Evolutionary conservation across 495 filamentous ascomycete species (phyloP).

Genomic region (Daldinia concentrica): DNA sequence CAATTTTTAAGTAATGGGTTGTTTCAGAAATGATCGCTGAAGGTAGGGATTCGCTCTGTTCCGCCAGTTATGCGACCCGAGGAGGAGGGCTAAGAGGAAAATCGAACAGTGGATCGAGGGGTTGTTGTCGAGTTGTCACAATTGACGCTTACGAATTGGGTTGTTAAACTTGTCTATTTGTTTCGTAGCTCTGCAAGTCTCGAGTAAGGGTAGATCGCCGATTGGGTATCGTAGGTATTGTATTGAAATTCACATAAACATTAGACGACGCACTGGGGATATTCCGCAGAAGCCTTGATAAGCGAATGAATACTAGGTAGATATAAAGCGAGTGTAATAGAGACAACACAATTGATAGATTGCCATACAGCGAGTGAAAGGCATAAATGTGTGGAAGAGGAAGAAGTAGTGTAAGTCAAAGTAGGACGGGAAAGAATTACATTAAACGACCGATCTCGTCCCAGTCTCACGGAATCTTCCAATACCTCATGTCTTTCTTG

Average conservation of each 20-base stretch:
- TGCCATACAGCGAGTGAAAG: background rate
- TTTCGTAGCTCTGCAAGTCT: constrained; percentile 23
- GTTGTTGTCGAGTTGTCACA: constrained; percentile 13
- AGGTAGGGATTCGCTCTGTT: constrained; percentile 29
- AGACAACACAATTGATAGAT: constrained; percentile 2
- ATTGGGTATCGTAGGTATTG: constrained; percentile 4
- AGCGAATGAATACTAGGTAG: constrained; percentile 16
- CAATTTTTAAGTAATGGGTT: constrained; percentile 17
- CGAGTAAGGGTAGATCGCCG: constrained; percentile 25
- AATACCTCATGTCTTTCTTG: constrained; percentile 21
- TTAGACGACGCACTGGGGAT: constrained; percentile 2
- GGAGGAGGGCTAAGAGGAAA: constrained; percentile 4
- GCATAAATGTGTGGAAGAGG: constrained; percentile 2
- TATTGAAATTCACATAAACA: background rate
- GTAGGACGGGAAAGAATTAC: constrained; percentile 17
- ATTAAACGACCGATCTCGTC: constrained; percentile 34
- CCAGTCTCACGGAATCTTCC: constrained; percentile 24
- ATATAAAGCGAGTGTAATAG: constrained; percentile 16
- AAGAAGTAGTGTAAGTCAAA: constrained; percentile 10
- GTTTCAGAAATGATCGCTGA: constrained; percentile 35
- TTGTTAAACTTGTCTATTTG: constrained; percentile 8
- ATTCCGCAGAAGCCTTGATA: constrained; percentile 1
- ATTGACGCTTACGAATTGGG: constrained; percentile 15
- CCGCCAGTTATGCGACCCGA: constrained; percentile 10
- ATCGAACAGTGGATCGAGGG: constrained; percentile 18